Conservation (phyloP, 1,284 basidiomycete species). For the Sporisorium exsertum region DNA sequence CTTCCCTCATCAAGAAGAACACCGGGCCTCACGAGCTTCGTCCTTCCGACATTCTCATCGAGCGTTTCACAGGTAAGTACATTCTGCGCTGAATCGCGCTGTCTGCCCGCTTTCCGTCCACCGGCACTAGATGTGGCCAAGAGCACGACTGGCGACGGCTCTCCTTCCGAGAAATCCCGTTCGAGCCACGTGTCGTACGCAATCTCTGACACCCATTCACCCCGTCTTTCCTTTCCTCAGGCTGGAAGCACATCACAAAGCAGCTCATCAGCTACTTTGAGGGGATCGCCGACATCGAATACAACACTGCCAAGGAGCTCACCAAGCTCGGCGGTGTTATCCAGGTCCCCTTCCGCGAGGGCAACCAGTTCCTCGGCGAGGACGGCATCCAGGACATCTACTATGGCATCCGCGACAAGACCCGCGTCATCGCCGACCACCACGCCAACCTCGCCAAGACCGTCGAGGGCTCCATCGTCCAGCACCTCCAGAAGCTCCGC, state of each 20-base stretch:
- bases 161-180: too few relatives aligned
- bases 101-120: neutral
- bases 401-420: conserved; percentile 90
- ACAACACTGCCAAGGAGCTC: conserved; percentile 92
- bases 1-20: conserved; percentile 71
- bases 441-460: conserved; percentile 96
- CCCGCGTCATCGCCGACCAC: conserved; percentile 91
- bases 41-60: conserved; percentile 96
- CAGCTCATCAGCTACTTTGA: conserved; percentile 72
- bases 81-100: neutral
- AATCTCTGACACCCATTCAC: neutral
- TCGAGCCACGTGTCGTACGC: too few relatives aligned
- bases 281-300: conserved; percentile 74
- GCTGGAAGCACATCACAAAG: conserved; percentile 90
- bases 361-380: conserved; percentile 74
- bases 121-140: neutral
- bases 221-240: conserved; percentile 58
- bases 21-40: conserved; percentile 80
- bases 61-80: conserved; percentile 74
- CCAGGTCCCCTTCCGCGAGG: conserved; percentile 94
- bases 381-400: conserved; percentile 81
- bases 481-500: conserved; percentile 93
- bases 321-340: conserved; percentile 96
- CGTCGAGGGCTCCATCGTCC: conserved; percentile 95
- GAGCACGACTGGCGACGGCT: neutral